Conservation (phyloP, 2,329 filamentous ascomycete species). For the Colletotrichum noveboracense region DNA sequence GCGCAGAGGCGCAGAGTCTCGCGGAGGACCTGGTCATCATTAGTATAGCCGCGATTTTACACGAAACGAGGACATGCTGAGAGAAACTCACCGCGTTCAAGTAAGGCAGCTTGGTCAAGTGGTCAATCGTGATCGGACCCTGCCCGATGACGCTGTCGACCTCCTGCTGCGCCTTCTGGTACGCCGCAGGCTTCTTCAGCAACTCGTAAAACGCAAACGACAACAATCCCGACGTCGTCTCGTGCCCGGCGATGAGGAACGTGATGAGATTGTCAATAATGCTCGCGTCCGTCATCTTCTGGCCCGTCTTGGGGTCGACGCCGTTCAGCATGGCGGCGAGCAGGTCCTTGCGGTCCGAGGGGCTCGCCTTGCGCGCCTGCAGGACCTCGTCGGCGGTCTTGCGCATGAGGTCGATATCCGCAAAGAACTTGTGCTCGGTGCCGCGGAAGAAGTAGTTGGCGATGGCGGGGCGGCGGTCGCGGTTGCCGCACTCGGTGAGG, state of each 20-base stretch:
- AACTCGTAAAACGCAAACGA: slow-evolving; percentile 71
- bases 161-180: slow-evolving; percentile 68
- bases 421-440: slow-evolving; percentile 48
- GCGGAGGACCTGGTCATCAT: slow-evolving; percentile 47
- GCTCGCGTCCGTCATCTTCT: slow-evolving; percentile 60
- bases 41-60: not conserved
- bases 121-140: slow-evolving; percentile 59
- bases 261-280: slow-evolving; percentile 74
- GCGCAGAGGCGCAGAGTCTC: slow-evolving; percentile 49
- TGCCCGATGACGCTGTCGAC: slow-evolving; percentile 69
- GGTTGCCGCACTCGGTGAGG: slow-evolving; percentile 58
- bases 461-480: slow-evolving; percentile 50
- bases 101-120: slow-evolving; percentile 67
- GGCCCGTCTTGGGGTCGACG: slow-evolving; percentile 67
- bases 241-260: slow-evolving; percentile 72
- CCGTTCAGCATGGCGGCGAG: slow-evolving; percentile 71
- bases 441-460: slow-evolving; percentile 50
- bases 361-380: slow-evolving; percentile 59
- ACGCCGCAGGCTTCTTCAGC: slow-evolving; percentile 64
- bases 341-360: slow-evolving; percentile 60
- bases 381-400: slow-evolving; percentile 64
- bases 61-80: not conserved
- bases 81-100: slow-evolving; percentile 51
- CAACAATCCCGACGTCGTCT: slow-evolving; percentile 72
- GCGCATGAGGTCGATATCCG: slow-evolving; percentile 57